phyloP scores from a whole-genome alignment of 495 filamentous ascomycete species.

The Penicillium bialowiezense region DNA sequence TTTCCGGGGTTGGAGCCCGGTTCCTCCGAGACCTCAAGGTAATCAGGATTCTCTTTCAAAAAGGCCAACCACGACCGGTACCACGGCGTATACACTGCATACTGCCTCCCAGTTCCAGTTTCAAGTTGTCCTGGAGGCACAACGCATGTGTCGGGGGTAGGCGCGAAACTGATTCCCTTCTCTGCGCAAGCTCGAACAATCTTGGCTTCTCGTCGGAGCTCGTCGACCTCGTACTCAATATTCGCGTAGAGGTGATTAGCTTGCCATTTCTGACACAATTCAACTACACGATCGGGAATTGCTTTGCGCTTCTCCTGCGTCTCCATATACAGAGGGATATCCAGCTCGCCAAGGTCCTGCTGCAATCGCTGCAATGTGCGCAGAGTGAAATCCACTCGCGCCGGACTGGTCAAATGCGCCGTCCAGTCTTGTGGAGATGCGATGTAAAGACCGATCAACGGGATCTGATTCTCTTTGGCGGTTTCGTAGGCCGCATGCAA shows the following conservation, averaged over 20 bases:
- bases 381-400: constrained; percentile 76
- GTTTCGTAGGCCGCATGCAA: constrained; percentile 65
- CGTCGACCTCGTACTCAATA: constrained; percentile 61
- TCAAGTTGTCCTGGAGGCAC: constrained; percentile 67
- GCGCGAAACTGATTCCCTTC: constrained; percentile 59
- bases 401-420: constrained; percentile 71
- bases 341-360: constrained; percentile 61
- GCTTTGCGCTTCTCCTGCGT: constrained; percentile 62
- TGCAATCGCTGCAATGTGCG: constrained; percentile 64
- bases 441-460: constrained; percentile 74
- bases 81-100: constrained; percentile 84
- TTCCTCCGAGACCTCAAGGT: constrained; percentile 57
- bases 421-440: constrained; percentile 84
- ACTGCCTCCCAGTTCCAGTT: constrained; percentile 69
- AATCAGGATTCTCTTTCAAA: constrained; percentile 62
- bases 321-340: constrained; percentile 79
- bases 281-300: constrained; percentile 62
- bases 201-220: constrained; percentile 63
- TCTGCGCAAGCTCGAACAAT: constrained; percentile 59
- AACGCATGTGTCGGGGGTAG: constrained; percentile 77
- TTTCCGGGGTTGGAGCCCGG: constrained; percentile 59
- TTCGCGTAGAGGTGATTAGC: constrained; percentile 61
- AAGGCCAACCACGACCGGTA: constrained; percentile 71
- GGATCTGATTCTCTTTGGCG: constrained; percentile 60
- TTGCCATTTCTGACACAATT: constrained; percentile 69